Conservation (phyloP, 75 land plant species). For the Selaginella moellendorffii region DNA sequence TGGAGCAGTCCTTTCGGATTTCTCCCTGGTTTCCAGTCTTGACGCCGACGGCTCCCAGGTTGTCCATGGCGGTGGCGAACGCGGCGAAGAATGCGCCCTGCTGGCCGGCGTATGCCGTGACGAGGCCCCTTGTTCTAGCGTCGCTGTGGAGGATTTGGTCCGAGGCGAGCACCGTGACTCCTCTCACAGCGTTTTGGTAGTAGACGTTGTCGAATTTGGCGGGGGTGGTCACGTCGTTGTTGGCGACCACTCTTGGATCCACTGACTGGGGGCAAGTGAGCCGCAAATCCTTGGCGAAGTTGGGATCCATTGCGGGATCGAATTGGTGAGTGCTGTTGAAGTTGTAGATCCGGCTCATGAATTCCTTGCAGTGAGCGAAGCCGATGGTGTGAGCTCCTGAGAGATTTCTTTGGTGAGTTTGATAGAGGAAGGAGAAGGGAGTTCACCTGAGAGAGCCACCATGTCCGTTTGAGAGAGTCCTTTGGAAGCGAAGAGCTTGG, state of each 20-base stretch:
- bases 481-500: not conserved
- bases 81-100: not conserved
- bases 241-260: not conserved
- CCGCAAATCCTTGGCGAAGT: not conserved
- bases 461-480: not conserved
- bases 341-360: not conserved
- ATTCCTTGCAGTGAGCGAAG: slow-evolving; percentile 2
- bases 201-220: slow-evolving; percentile 7
- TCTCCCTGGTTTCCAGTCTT: slow-evolving; percentile 6
- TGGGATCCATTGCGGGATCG: not conserved
- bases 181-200: not conserved
- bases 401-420: not conserved
- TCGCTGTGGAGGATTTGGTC: not conserved
- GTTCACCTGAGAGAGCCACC: slow-evolving; percentile 4
- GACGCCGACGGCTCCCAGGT: not conserved
- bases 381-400: slow-evolving; percentile 8
- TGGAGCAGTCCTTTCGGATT: slow-evolving; percentile 14
- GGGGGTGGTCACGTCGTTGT: not conserved
- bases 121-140: slow-evolving; percentile 1
- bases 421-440: not conserved
- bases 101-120: not conserved
- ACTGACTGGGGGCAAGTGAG: not conserved
- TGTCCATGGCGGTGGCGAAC: slow-evolving; percentile 1
- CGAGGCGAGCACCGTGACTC: not conserved
- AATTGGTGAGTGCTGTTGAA: not conserved